These are phyloP conservation scores for Irpex sp. DNA, from an alignment of 1,284 basidiomycete genomes.

Conservation along the genomic window DNA sequence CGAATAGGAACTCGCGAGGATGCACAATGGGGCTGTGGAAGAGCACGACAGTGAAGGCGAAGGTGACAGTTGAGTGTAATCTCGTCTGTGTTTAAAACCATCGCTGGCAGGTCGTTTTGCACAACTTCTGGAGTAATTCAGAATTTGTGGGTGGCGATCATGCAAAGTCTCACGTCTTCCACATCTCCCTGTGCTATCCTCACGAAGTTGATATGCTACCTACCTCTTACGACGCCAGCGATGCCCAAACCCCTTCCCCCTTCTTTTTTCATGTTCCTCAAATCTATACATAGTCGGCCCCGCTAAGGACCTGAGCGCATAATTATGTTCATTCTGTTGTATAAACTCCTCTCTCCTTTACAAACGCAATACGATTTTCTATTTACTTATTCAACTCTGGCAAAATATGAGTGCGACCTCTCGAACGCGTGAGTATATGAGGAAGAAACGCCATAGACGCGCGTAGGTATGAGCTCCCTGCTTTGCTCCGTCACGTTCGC, in stretches of 20 bases:
- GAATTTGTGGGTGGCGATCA: conserved; percentile 13
- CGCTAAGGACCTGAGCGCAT: not conserved
- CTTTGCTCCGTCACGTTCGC: conserved; percentile 5
- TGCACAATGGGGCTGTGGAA: conserved; percentile 33
- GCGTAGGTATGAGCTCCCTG: conserved; percentile 1
- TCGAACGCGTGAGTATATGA: not conserved
- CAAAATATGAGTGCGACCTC: too few species aligned
- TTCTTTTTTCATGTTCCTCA: conserved; percentile 4
- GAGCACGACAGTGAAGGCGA: conserved; percentile 16
- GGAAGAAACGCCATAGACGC: not conserved
- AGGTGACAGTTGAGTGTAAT: not conserved
- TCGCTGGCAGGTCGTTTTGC: not conserved
- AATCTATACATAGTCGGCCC: not conserved
- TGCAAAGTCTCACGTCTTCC: conserved; percentile 11
- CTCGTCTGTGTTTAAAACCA: not conserved
- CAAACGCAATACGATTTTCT: not conserved
- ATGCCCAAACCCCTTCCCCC: conserved; percentile 4
- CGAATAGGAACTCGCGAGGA: conserved; percentile 72
- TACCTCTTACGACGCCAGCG: not conserved
- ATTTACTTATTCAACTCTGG: not conserved
- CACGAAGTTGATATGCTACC: conserved; percentile 14
- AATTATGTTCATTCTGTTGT: not conserved
- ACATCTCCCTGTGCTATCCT: conserved; percentile 20
- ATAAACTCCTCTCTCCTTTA: not conserved
- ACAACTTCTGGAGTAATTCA: not conserved